Base-by-base conservation (phyloP, 1,139 yeast genomes). In the Scheffersomyces titani region DNA sequence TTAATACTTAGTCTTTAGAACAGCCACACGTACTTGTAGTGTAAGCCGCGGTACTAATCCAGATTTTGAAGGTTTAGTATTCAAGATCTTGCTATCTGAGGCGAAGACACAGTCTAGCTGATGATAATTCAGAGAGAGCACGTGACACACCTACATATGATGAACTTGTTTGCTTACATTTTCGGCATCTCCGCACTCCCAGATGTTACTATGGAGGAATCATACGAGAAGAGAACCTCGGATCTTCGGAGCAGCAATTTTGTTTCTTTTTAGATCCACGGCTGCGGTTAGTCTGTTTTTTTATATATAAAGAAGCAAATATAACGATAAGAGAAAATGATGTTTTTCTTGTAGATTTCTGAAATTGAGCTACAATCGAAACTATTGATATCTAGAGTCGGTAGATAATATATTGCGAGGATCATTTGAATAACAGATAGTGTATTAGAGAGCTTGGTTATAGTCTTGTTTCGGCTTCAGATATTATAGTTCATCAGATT, bases 121-220 rank as follows among this genome's bases (percentile, higher is more conserved):
- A 30, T 1, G 40, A 30, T 24, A 30, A 9, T 30, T 30, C 4
- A 9, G 1, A 2, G 40, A 24, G 30, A 24, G 30, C 4, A 30
- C 40, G 40, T 30, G 40, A 30, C 16, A 3, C 2, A 7, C 13
- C 9, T 11, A 4, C 3, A 30, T 11, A 9, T 19, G 54, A n/a
- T 7, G 40, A 24, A 7, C 16, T 7, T 6, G 18, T 5, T 11
- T n/a, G 49, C 49, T 20, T 45, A 11, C 49, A 21, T 13, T 19
- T 16, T 5, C 11, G 51, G 45, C 2, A 11, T 47, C 40, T 22
- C 51, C 47, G n/a, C 51, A 47, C 13, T 49, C 51, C 49, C 55
- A 52, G 54, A 50, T 54, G 44, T 47, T 44, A 7, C 24, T 18
- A 51, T 30, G 20, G 24, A 54, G 16, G 19, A 19, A 19, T 22